Conservation (phyloP, 192 early-diverging fungal genomes). For the Coemansia sp. region DNA sequence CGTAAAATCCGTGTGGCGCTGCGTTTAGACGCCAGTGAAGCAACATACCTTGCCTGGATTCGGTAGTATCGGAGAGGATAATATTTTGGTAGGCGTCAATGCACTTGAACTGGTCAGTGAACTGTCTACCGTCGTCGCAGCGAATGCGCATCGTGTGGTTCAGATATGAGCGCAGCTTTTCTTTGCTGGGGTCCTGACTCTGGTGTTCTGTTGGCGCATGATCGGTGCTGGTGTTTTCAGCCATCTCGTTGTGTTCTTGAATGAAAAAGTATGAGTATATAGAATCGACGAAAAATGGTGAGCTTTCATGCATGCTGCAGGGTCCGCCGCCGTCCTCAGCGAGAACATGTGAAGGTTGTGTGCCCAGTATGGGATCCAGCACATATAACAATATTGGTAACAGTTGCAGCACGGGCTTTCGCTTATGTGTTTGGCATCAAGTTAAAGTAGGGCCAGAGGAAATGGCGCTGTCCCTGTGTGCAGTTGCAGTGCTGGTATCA, state of each 20-base stretch:
- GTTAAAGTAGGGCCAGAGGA: not conserved
- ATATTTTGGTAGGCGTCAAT: conserved; percentile 37
- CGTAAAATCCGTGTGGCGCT: not conserved
- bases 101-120: conserved; percentile 43
- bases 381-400: not conserved
- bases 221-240: not conserved
- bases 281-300: not conserved
- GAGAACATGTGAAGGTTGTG: not conserved
- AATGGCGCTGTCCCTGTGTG: not conserved
- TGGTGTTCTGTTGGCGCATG: not conserved
- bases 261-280: not conserved
- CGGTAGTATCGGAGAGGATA: conserved; percentile 41
- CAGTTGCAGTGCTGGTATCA: not conserved
- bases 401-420: no score
- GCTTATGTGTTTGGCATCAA: not conserved
- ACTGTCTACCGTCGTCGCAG: conserved; percentile 34
- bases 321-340: not conserved
- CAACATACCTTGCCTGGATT: conserved; percentile 25
- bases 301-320: no score
- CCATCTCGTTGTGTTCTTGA: not conserved
- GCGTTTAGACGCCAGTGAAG: not conserved
- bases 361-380: not conserved
- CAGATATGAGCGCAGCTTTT: conserved; percentile 27
- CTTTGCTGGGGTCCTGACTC: conserved; percentile 10
- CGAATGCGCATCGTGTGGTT: conserved; percentile 39